Evolutionary conservation across 129 eudicot species (phyloP), one percentile per base, ranked within the genome.

Genomic region (Lactuca sativa): DNA sequence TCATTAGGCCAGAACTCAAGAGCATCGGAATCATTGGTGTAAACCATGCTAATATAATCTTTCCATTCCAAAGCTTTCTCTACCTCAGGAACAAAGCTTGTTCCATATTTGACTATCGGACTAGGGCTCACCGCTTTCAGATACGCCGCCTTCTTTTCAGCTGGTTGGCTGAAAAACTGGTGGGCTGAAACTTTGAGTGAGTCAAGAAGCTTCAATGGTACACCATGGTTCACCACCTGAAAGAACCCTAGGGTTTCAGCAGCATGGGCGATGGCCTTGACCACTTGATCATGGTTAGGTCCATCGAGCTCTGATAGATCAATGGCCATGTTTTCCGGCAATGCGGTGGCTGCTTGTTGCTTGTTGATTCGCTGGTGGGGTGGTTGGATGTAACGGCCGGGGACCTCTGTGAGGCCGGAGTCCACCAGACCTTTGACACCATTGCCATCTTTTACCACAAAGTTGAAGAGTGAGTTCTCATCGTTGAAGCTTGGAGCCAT

Each of bases 51-150:
- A 21, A 78, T 15, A 48, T 69, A 74, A 56, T 82, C 83, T 59
- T 74, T 78, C 86, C 86, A 82, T 69, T 82, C 83, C 75, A 82
- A 70, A 59, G 81, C 83, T 62, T 52, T 70, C 52, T 82, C 86
- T 17, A 59, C 78, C 17, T 82, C 83, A 0, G 86, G 86, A 37
- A 65, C 68, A 60, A 78, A 74, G 65, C 86, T 82, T 4, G 83
- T 78, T 31, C 75, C 78, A 38, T 82, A 74, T 48, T 59, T 78
- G 36, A 82, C 78, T 37, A 56, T 7, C 4, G 83, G 78, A 56
- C 81, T 78, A 5, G 86, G 83, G 49, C 83, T 82, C 32, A 54
- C 75, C 30, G 64, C 86, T 21, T 78, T 82, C 33, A 78, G 81
- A 70, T 74, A 78, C 56, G 43, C 60, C 11, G 83, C 81, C 63